Evolutionary conservation across 768 basidiomycete genomes (phyloP).

Genomic region (Chalciporus piperatus): DNA sequence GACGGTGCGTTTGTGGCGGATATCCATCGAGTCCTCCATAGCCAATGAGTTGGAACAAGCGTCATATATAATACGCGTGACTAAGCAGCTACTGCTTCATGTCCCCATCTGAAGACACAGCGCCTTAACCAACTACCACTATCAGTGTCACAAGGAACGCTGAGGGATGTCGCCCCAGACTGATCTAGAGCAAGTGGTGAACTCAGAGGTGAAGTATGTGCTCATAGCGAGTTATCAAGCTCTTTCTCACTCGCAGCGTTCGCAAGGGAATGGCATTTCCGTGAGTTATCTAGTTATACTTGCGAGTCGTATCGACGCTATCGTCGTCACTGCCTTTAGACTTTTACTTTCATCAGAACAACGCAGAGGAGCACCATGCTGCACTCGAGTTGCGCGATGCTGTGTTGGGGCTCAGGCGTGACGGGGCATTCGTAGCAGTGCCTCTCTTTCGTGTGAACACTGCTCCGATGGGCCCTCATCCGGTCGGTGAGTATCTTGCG

Average conservation of each 20-base stretch:
- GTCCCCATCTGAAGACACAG: not conserved
- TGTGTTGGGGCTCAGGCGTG: conserved; percentile 63
- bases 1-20: not conserved
- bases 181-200: conserved; percentile 56
- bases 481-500: conserved; percentile 53
- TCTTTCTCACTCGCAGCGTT: not conserved
- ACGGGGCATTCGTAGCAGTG: conserved; percentile 79
- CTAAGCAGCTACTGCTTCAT: too few relatives aligned
- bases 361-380: conserved; percentile 56
- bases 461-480: conserved; percentile 71
- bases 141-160: not conserved
- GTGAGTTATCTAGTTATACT: conserved; percentile 36
- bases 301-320: not conserved
- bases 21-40: not conserved
- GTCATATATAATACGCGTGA: not conserved
- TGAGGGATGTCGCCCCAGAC: conserved; percentile 34
- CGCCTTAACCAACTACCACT: not conserved
- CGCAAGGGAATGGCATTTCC: conserved; percentile 76
- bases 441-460: conserved; percentile 37
- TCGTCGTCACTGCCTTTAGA: conserved; percentile 39
- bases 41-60: too few relatives aligned
- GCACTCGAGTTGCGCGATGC: conserved; percentile 70
- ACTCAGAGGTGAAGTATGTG: conserved; percentile 61
- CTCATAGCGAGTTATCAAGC: not conserved
- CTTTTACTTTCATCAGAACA: conserved; percentile 76